Conservation (phyloP, 495 filamentous ascomycete genomes). For the Chaetomium cochliodes region DNA sequence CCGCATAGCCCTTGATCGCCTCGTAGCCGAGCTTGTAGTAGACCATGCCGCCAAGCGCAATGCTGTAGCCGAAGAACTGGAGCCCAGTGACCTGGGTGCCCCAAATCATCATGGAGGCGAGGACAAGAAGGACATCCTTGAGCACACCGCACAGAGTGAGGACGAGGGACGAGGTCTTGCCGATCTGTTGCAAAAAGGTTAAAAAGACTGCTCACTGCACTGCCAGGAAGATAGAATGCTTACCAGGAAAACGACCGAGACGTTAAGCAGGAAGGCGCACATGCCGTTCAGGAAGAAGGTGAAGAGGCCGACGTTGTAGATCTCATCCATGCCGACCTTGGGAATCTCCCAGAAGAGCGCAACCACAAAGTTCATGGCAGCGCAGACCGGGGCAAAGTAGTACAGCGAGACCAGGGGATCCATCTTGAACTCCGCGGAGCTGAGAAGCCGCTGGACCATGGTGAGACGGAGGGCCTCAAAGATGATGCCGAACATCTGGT, state of each 20-base stretch:
- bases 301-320: slow-evolving; percentile 71
- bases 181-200: slow-evolving; percentile 62
- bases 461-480: slow-evolving; percentile 90
- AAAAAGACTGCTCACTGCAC: slow-evolving; percentile 22
- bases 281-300: slow-evolving; percentile 77
- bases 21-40: slow-evolving; percentile 97
- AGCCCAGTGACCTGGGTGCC: slow-evolving; percentile 73
- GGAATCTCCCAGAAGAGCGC: slow-evolving; percentile 78
- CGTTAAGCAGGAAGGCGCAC: slow-evolving; percentile 84
- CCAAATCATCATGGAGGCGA: slow-evolving; percentile 87
- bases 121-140: slow-evolving; percentile 95
- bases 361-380: slow-evolving; percentile 79
- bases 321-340: slow-evolving; percentile 64
- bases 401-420: slow-evolving; percentile 93
- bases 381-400: slow-evolving; percentile 93
- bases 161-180: slow-evolving; percentile 93
- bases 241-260: slow-evolving; percentile 93
- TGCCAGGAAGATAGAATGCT: slow-evolving; percentile 33
- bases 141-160: slow-evolving; percentile 97
- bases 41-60: slow-evolving; percentile 85
- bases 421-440: slow-evolving; percentile 94
- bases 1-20: slow-evolving; percentile 73
- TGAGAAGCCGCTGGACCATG: slow-evolving; percentile 86
- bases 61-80: slow-evolving; percentile 92
- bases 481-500: slow-evolving; percentile 77